Base-by-base conservation (phyloP, 1,139 yeast genomes). In the Kluyveromyces sp. region DNA sequence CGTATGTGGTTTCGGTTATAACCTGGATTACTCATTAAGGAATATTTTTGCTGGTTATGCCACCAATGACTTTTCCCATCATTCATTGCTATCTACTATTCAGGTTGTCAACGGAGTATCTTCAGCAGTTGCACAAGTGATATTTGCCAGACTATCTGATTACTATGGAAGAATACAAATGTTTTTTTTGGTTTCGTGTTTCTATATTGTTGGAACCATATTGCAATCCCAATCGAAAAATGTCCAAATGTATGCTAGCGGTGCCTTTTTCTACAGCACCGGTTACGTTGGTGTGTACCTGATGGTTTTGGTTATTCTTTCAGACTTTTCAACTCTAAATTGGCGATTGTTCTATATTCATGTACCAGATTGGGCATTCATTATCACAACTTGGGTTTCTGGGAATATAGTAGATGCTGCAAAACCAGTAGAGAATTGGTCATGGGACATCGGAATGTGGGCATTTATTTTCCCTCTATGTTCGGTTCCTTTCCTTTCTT, bases 371-470 rank as follows among this genome's bases (percentile, higher is more conserved):
- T 66, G 77, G 51, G 88, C 89, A 2, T 80, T 74, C 57, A 77
- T 83, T 54, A 79, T 83, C 64, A 82, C 80, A 61, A 79, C 89
- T 21, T 83, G 89, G 89, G 71, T 81, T 43, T 65, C 79, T 27
- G 88, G 87, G 54, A 68, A 79, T 54, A 68, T 82, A 42, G 66
- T 75, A 25, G 51, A 50, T 35, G 69, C 58, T 4, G 67, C 61
- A 8, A 56, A 66, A 35, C 69, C 64, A 43, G 60, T 48, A 58
- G 50, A 53, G 45, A 57, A 66, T 39, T 81, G 90, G 90, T 71
- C 75, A 37, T 82, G 80, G 77, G 81, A 82, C 53, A 78, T 81
- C 54, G 88, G 83, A 30, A 80, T 82, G 74, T 83, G 83, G 83
- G 86, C 87, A 2, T 78, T 81, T 58, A 79, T 83, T 50, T 73